Conservation (phyloP, 768 basidiomycete genomes). For the Suillus luteus region DNA sequence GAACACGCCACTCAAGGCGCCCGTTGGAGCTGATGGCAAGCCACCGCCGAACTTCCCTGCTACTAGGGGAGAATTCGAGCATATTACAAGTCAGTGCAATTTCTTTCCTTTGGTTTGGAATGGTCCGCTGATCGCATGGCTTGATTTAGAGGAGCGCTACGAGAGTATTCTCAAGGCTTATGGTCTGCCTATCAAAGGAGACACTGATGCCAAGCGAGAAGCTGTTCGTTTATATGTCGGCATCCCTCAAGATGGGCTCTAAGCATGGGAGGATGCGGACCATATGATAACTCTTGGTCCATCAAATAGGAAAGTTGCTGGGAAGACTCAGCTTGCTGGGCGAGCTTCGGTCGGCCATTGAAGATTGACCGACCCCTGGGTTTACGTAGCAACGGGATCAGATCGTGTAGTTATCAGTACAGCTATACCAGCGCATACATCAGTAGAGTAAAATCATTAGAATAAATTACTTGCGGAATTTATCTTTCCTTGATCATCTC, state of each 20-base stretch:
- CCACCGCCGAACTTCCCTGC: conserved; percentile 37
- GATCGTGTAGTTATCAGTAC: not conserved
- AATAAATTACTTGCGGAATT: conserved; percentile 2
- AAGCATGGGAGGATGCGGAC: not conserved
- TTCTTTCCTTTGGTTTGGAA: not conserved
- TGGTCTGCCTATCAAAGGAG: conserved; percentile 37
- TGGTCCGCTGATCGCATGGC: not conserved
- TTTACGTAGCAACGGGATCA: not conserved
- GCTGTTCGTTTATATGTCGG: conserved; percentile 40
- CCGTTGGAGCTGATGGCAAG: conserved; percentile 36
- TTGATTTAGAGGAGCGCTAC: conserved; percentile 42
- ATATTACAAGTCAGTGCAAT: conserved; percentile 40
- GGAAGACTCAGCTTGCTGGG: not conserved
- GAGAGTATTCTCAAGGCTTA: conserved; percentile 39
- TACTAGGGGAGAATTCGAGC: conserved; percentile 46
- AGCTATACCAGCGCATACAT: not conserved
- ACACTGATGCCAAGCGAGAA: conserved; percentile 42
- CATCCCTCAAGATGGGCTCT: conserved; percentile 30
- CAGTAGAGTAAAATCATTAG: not conserved
- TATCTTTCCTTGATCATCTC: not conserved
- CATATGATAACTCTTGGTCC: not conserved
- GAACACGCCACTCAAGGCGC: conserved; percentile 35
- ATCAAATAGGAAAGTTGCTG: not conserved
- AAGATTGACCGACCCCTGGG: not conserved
- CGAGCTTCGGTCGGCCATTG: not conserved